Conservation (phyloP, 2,329 filamentous ascomycete genomes). For the Penicillium fuscoglaucum region DNA sequence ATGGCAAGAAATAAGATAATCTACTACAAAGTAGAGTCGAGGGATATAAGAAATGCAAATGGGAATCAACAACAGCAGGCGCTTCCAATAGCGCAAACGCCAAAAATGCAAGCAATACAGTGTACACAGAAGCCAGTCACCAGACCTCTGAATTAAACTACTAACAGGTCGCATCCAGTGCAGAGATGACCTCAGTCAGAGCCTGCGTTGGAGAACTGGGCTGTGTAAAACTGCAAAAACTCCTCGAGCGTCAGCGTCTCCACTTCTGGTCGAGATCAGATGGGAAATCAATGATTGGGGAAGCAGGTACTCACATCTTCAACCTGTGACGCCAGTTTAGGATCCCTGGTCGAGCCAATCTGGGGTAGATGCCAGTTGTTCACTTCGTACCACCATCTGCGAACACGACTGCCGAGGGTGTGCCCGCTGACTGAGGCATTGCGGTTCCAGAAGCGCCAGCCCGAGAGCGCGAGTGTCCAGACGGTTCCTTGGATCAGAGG, state of each 20-base stretch:
- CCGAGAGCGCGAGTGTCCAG: constrained; percentile 82
- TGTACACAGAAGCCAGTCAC: constrained; percentile 3
- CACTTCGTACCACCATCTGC: constrained; percentile 92
- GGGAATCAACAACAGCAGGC: constrained; percentile 10
- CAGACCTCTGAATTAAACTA: background rate
- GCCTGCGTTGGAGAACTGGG: constrained; percentile 37
- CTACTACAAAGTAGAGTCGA: background rate
- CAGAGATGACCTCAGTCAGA: constrained; percentile 26
- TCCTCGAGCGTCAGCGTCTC: constrained; percentile 33
- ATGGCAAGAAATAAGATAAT: background rate
- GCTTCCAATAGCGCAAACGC: constrained; percentile 19
- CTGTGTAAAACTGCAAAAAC: constrained; percentile 40
- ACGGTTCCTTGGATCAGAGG: constrained; percentile 82
- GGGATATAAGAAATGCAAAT: constrained; percentile 9
- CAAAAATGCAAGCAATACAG: constrained; percentile 20
- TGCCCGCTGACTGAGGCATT: constrained; percentile 74
- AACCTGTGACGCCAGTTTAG: constrained; percentile 41
- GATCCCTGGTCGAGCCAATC: constrained; percentile 26
- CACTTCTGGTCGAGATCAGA: constrained; percentile 6
- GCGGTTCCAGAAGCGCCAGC: constrained; percentile 89
- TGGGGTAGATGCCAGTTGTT: constrained; percentile 81
- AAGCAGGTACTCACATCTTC: constrained; percentile 44
- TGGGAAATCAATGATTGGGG: background rate
- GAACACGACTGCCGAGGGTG: constrained; percentile 71
- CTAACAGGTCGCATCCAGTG: constrained; percentile 2